Conservation (phyloP, 129 eudicot species). For the Dittrichia graveolens region DNA sequence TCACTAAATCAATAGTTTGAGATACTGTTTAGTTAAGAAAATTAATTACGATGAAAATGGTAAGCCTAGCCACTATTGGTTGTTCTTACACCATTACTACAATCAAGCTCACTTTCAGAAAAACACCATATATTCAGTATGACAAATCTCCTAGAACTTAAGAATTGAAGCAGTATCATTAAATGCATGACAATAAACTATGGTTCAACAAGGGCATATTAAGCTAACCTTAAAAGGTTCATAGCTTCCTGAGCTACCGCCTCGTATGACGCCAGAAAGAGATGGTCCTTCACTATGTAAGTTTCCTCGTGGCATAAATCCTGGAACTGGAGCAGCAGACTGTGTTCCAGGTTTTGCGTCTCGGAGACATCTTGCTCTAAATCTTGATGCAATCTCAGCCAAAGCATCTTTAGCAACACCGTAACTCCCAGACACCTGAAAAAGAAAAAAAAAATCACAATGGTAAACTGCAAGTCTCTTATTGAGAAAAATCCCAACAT, state of each 20-base stretch:
- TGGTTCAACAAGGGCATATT: not conserved
- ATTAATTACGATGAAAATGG: no score
- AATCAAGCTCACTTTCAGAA: no score
- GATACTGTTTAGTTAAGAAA: no score
- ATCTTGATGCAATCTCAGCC: constrained; percentile 73
- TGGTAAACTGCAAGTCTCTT: not conserved
- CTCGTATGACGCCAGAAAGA: constrained; percentile 40
- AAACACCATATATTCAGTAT: no score
- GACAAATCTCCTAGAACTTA: no score
- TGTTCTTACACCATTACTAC: no score
- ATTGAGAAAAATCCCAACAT: not conserved
- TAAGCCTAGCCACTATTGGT: no score
- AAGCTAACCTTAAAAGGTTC: constrained; percentile 51
- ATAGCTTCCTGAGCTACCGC: constrained; percentile 47
- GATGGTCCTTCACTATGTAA: constrained; percentile 44
- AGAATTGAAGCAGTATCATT: not conserved
- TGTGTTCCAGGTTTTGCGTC: constrained; percentile 57
- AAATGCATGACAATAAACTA: not conserved
- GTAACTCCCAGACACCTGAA: constrained; percentile 66
- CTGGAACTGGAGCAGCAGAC: constrained; percentile 45
- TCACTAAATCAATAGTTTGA: no score
- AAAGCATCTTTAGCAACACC: constrained; percentile 73
- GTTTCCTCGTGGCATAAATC: constrained; percentile 44
- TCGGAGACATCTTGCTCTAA: constrained; percentile 68
- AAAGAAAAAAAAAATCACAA: constrained; percentile 19